Conservation (phyloP, 768 basidiomycete genomes). For the Cubamyces lactineus region DNA sequence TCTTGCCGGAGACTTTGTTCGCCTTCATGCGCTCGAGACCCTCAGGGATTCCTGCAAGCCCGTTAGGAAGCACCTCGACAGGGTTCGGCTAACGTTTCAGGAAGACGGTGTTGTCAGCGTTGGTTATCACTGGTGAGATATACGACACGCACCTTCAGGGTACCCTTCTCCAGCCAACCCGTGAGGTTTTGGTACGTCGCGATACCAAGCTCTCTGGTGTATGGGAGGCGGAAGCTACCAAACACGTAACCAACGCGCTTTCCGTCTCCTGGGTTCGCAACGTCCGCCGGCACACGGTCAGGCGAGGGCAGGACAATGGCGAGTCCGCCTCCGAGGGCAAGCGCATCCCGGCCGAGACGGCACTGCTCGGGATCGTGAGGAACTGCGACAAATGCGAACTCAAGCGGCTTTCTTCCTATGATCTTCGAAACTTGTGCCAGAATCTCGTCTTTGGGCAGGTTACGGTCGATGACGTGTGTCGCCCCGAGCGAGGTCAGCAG, state of each 20-base stretch:
- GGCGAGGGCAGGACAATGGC: constrained; percentile 21
- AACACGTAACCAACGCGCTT: constrained; percentile 22
- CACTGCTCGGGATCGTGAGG: constrained; percentile 29
- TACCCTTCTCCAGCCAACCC: constrained; percentile 20
- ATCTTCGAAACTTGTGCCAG: constrained; percentile 23
- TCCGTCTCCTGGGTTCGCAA: constrained; percentile 9
- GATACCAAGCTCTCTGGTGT: constrained; percentile 11
- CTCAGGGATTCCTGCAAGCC: constrained; percentile 44
- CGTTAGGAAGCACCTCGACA: constrained; percentile 45
- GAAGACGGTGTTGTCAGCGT: background rate
- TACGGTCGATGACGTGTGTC: constrained; percentile 35
- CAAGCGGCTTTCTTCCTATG: constrained; percentile 25
- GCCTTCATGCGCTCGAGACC: constrained; percentile 46
- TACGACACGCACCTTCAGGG: constrained; percentile 21
- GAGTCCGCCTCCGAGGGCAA: constrained; percentile 31
- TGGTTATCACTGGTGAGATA: background rate
- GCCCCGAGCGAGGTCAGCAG: constrained; percentile 29
- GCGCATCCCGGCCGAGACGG: constrained; percentile 24
- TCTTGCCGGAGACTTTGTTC: constrained; percentile 45
- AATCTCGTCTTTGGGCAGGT: constrained; percentile 13
- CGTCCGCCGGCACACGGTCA: constrained; percentile 10
- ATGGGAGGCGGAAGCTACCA: constrained; percentile 19
- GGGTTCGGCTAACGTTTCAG: constrained; percentile 11
- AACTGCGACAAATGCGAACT: constrained; percentile 32
- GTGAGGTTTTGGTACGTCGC: constrained; percentile 24